Conservation (phyloP, 1,284 basidiomycete genomes). For the Ceratobasidium sp. region DNA sequence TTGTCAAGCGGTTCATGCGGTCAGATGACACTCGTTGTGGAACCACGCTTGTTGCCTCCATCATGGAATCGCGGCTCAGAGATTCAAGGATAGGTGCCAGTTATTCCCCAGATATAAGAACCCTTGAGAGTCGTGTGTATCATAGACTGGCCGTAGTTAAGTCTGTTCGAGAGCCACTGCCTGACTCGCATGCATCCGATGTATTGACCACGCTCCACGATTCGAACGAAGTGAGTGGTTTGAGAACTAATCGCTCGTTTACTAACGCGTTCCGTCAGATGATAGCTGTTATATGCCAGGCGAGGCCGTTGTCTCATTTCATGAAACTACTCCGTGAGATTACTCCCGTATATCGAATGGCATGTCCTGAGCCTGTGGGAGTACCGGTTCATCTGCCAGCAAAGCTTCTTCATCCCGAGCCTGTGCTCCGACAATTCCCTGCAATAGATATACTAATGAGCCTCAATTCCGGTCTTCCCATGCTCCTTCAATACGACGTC, state of each 20-base stretch:
- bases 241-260: too few relatives aligned
- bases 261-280: neutral
- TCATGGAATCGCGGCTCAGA: constrained; percentile 1
- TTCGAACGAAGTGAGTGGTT: neutral
- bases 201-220: neutral
- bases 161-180: neutral
- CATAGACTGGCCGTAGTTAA: neutral
- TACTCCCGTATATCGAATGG: constrained; percentile 20
- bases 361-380: constrained; percentile 10
- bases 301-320: neutral
- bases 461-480: neutral
- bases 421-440: constrained; percentile 9
- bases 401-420: neutral
- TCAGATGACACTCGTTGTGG: constrained; percentile 11
- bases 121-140: neutral
- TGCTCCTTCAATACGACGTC: constrained; percentile 24
- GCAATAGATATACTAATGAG: constrained; percentile 2
- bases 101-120: neutral
- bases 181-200: neutral
- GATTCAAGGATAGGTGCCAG: neutral
- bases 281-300: neutral
- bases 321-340: neutral
- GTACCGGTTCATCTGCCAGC: neutral
- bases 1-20: neutral
- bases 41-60: neutral